Evolutionary conservation across 768 basidiomycete species (phyloP).

Genomic region (Lentinula detonsa): DNA sequence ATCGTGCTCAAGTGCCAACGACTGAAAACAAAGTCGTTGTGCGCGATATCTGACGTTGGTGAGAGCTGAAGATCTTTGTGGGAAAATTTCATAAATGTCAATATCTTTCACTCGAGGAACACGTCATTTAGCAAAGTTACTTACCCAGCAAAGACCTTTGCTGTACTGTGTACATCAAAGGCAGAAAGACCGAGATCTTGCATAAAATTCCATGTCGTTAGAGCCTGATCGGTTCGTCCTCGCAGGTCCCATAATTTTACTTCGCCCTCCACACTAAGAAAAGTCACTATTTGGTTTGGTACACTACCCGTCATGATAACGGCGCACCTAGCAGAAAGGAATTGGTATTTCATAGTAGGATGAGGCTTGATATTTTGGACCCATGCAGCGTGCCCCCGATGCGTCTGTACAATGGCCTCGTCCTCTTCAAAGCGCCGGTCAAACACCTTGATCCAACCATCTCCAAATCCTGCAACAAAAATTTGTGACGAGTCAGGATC

Average conservation of each 20-base stretch:
- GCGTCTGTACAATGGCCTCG: slow-evolving; percentile 75
- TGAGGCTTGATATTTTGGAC: slow-evolving; percentile 89
- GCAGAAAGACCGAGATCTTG: slow-evolving; percentile 68
- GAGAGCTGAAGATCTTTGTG: slow-evolving; percentile 51
- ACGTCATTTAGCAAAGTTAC: slow-evolving; percentile 22
- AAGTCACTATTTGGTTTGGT: not conserved
- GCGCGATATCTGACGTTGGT: slow-evolving; percentile 56
- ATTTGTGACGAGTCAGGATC: slow-evolving; percentile 71
- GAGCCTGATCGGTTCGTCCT: slow-evolving; percentile 44
- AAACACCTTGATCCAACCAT: slow-evolving; percentile 85
- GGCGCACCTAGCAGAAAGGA: slow-evolving; percentile 81
- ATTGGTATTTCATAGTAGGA: slow-evolving; percentile 56
- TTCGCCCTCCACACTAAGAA: slow-evolving; percentile 73
- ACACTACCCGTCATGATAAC: not conserved
- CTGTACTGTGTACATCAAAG: slow-evolving; percentile 81
- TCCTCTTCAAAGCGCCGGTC: slow-evolving; percentile 86
- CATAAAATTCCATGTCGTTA: slow-evolving; percentile 55
- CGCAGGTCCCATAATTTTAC: slow-evolving; percentile 92
- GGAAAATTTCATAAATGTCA: not conserved
- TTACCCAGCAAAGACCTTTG: slow-evolving; percentile 82
- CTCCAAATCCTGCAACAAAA: slow-evolving; percentile 88
- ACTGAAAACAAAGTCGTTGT: slow-evolving; percentile 58
- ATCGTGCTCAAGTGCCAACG: slow-evolving; percentile 28
- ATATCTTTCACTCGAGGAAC: not conserved
- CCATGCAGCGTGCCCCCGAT: slow-evolving; percentile 77